Conservation (phyloP, 2,329 filamentous ascomycete genomes). For the Calonectria montana region DNA sequence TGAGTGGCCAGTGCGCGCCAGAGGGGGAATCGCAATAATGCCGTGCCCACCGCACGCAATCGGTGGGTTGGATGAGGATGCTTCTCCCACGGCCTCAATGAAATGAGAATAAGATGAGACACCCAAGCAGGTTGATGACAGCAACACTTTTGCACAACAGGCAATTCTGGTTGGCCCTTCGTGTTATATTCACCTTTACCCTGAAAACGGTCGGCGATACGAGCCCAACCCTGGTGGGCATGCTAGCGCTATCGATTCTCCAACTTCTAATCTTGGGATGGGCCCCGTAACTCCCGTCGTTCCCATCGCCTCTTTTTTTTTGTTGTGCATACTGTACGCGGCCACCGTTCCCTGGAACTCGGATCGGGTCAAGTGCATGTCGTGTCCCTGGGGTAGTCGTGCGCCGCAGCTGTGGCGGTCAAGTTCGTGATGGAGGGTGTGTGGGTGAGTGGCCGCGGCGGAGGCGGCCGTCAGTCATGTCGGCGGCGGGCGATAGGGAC, state of each 20-base stretch:
- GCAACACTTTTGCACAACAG: background rate
- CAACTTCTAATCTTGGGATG: slow-evolving; percentile 22
- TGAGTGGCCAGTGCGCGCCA: slow-evolving; percentile 7
- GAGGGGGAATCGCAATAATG: slow-evolving; percentile 19
- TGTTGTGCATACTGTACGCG: background rate
- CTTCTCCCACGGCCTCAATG: slow-evolving; percentile 1
- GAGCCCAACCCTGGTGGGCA: slow-evolving; percentile 11
- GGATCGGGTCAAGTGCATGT: background rate
- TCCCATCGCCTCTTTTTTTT: background rate
- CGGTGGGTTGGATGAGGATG: slow-evolving; percentile 8
- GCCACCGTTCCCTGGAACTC: background rate
- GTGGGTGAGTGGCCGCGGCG: background rate
- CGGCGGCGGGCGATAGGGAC: slow-evolving; percentile 5
- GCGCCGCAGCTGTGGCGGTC: slow-evolving; percentile 13
- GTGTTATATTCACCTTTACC: background rate
- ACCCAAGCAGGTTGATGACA: background rate
- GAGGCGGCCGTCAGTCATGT: slow-evolving; percentile 4
- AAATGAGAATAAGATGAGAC: slow-evolving; percentile 1
- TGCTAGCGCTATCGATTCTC: slow-evolving; percentile 20
- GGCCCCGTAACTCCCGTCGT: background rate
- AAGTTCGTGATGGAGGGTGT: slow-evolving; percentile 7
- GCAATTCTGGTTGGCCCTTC: background rate
- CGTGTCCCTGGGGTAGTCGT: background rate
- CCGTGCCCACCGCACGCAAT: slow-evolving; percentile 22
- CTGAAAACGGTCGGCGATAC: background rate